Conservation (phyloP, 2,329 filamentous ascomycete genomes). For the Penicillium sp. region DNA sequence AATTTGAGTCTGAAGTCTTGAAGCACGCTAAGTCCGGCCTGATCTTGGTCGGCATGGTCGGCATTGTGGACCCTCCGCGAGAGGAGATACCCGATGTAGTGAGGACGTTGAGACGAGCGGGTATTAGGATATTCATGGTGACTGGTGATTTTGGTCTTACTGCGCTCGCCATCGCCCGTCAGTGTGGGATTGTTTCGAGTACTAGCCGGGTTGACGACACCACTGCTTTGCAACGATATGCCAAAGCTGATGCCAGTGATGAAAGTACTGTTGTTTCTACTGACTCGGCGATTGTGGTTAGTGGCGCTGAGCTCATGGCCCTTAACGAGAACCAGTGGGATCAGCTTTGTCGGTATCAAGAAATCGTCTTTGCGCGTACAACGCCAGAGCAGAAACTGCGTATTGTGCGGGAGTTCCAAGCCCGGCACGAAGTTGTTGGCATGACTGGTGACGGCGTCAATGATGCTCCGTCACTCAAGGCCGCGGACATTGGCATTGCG, state of each 20-base stretch:
- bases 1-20: conserved; percentile 57
- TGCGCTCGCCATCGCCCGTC: conserved; percentile 66
- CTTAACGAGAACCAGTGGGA: conserved; percentile 69
- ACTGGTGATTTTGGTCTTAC: conserved; percentile 76
- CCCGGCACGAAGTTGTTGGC: conserved; percentile 54
- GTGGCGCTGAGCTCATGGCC: conserved; percentile 61
- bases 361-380: conserved; percentile 72
- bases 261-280: background rate
- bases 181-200: conserved; percentile 65
- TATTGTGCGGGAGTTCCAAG: conserved; percentile 72
- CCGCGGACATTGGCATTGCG: conserved; percentile 57
- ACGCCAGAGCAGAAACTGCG: conserved; percentile 76
- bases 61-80: conserved; percentile 58
- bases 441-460: conserved; percentile 47
- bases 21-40: conserved; percentile 49
- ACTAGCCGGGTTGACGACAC: conserved; percentile 52
- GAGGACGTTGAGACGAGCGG: conserved; percentile 62
- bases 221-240: conserved; percentile 41
- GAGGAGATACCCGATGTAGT: conserved; percentile 58
- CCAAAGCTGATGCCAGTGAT: conserved; percentile 16
- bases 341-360: conserved; percentile 59
- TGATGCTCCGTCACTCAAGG: conserved; percentile 45
- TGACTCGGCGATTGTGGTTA: conserved; percentile 61
- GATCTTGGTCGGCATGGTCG: conserved; percentile 54
- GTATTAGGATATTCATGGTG: conserved; percentile 76